Percentiles rank a stretch among this genome's conserved stretches.
Conservation (phyloP, 352 stramenopile genomes). For the Globisporangium paroecandrum region DNA sequence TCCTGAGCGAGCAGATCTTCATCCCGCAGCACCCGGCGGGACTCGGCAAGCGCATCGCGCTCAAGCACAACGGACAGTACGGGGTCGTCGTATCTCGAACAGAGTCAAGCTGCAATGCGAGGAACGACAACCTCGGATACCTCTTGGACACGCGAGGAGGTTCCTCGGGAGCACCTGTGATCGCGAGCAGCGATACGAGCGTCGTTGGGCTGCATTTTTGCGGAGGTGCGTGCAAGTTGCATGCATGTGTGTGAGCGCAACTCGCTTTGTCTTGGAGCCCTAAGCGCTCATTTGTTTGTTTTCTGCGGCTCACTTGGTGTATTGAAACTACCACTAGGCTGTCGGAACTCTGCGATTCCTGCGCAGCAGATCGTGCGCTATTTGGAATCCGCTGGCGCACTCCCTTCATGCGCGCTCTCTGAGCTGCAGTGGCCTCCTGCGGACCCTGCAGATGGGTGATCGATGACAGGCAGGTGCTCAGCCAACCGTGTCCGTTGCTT, state of each 20-base stretch:
- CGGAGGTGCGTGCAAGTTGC: conserved; percentile 20
- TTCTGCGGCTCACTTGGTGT: neutral
- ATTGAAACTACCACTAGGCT: conserved; percentile 17
- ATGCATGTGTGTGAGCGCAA: neutral
- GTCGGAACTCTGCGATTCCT: conserved; percentile 38
- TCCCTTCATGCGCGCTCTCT: conserved; percentile 25
- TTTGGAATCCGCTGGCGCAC: conserved; percentile 12
- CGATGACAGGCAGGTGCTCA: too few relatives aligned
- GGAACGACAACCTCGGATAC: conserved; percentile 39
- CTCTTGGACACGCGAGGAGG: conserved; percentile 40
- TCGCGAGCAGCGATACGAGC: conserved; percentile 30
- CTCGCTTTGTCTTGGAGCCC: neutral
- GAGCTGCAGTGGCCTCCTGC: conserved; percentile 11
- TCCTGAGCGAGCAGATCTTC: conserved; percentile 39
- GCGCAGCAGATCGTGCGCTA: conserved; percentile 29
- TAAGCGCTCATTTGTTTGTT: neutral
- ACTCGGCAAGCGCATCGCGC: conserved; percentile 42
- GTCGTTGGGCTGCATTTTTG: conserved; percentile 58
- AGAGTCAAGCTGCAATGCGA: conserved; percentile 31
- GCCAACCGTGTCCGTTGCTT: too few relatives aligned
- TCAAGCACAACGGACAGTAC: conserved; percentile 34
- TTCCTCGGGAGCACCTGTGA: conserved; percentile 48
- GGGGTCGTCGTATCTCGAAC: conserved; percentile 24
- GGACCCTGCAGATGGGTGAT: neutral
- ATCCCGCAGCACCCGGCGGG: conserved; percentile 49